These are phyloP conservation scores for Amylocystis lapponica DNA, from an alignment of 768 basidiomycete species.

Conservation along the genomic window DNA sequence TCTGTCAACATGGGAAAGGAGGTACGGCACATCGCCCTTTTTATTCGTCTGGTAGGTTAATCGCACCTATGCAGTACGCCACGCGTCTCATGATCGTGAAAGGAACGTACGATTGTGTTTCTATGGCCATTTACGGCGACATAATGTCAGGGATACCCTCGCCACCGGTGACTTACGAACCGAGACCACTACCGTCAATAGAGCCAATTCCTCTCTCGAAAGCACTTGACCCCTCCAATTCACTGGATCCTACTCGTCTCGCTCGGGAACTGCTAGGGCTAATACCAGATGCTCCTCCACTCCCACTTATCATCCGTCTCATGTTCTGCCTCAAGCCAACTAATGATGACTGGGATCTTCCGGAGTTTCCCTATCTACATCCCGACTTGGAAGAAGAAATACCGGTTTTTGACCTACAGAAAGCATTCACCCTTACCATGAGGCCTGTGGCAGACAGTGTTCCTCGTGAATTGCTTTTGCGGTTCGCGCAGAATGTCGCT, in stretches of 20 bases:
- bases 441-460: conserved; percentile 57
- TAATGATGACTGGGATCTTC: conserved; percentile 75
- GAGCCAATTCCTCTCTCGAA: conserved; percentile 38
- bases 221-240: conserved; percentile 55
- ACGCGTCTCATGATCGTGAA: conserved; percentile 79
- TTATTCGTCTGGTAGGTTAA: not conserved
- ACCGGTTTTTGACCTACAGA: conserved; percentile 53
- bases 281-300: conserved; percentile 56
- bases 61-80: conserved; percentile 40
- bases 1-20: conserved; percentile 64
- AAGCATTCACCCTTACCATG: conserved; percentile 45
- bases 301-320: conserved; percentile 59
- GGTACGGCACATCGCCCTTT: conserved; percentile 31
- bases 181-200: conserved; percentile 31
- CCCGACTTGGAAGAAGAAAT: conserved; percentile 50
- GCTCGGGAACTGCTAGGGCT: conserved; percentile 57
- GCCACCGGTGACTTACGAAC: conserved; percentile 35
- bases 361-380: conserved; percentile 66
- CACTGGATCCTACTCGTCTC: conserved; percentile 52
- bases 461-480: conserved; percentile 41
- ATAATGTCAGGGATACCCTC: conserved; percentile 40
- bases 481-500: conserved; percentile 51
- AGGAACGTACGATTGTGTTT: conserved; percentile 63
- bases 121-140: conserved; percentile 57
- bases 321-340: conserved; percentile 78